Conservation (phyloP, 306 rosid genomes). For the Medicago ruthenica region DNA sequence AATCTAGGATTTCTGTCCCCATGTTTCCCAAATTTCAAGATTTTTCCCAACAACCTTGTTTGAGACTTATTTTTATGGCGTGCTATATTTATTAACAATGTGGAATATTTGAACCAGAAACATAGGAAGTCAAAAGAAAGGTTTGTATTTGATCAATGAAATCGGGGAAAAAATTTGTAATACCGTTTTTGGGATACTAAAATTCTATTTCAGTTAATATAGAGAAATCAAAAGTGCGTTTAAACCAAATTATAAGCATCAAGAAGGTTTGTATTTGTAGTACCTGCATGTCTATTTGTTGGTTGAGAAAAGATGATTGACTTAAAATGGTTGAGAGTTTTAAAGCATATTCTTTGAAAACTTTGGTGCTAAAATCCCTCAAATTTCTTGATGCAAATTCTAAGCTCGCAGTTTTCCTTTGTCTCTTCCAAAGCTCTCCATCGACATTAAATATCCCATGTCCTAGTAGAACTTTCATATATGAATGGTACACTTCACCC, state of each 20-base stretch:
- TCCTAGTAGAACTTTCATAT: slow-evolving; percentile 94
- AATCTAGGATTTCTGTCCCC: too few relatives aligned
- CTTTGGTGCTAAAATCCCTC: slow-evolving; percentile 82
- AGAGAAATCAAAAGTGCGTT: too few relatives aligned
- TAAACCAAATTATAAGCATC: not conserved
- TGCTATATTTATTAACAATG: too few relatives aligned
- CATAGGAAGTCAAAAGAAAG: too few relatives aligned
- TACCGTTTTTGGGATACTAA: too few relatives aligned
- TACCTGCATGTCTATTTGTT: slow-evolving; percentile 89
- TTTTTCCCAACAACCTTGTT: too few relatives aligned
- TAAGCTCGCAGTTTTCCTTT: slow-evolving; percentile 89
- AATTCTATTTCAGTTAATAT: too few relatives aligned
- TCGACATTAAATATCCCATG: slow-evolving; percentile 92
- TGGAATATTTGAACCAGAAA: too few relatives aligned
- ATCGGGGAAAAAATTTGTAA: too few relatives aligned
- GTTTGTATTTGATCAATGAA: too few relatives aligned
- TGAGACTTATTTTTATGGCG: too few relatives aligned
- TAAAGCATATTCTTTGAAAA: slow-evolving; percentile 72
- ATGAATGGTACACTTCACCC: slow-evolving; percentile 89
- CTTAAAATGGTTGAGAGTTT: slow-evolving; percentile 70
- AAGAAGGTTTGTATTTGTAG: slow-evolving; percentile 21
- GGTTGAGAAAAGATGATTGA: slow-evolving; percentile 58
- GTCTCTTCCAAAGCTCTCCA: slow-evolving; percentile 89
- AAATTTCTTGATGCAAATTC: slow-evolving; percentile 94
- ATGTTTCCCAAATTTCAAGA: too few relatives aligned